Evolutionary conservation across 768 basidiomycete species (phyloP).

Genomic region (Butyriboletus loyo): DNA sequence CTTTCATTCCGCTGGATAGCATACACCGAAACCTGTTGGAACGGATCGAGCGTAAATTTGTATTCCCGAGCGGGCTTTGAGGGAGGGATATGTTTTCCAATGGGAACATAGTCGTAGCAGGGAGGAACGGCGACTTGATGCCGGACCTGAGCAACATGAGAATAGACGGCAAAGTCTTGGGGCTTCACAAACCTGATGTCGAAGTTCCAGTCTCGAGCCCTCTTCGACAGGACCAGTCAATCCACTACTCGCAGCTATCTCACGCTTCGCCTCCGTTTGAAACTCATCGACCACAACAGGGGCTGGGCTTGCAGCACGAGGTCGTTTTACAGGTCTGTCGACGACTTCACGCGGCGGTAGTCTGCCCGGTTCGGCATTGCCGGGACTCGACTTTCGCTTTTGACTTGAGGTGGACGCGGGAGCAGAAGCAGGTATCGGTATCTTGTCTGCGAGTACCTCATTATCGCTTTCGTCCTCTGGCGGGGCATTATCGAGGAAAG

Average conservation of each 20-base stretch:
- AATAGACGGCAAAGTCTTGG: not conserved
- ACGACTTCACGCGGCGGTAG: conserved; percentile 27
- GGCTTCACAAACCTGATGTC: conserved; percentile 58
- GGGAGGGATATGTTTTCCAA: conserved; percentile 87
- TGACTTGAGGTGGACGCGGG: conserved; percentile 7
- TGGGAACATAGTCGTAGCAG: conserved; percentile 86
- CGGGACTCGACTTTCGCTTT: conserved; percentile 25
- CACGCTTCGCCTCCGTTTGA: conserved; percentile 89
- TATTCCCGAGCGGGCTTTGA: conserved; percentile 89
- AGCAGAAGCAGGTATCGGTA: not conserved
- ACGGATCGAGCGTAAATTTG: conserved; percentile 96
- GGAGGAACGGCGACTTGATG: conserved; percentile 97
- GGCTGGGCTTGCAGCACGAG: conserved; percentile 57
- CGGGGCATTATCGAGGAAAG: conserved; percentile 25
- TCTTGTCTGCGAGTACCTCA: conserved; percentile 7
- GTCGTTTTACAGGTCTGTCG: conserved; percentile 48
- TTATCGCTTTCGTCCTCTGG: conserved; percentile 28
- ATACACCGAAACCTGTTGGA: conserved; percentile 91
- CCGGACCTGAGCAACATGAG: conserved; percentile 57
- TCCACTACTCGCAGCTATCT: conserved; percentile 86
- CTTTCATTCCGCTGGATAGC: conserved; percentile 98
- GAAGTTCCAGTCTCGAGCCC: conserved; percentile 69
- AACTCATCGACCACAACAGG: conserved; percentile 91
- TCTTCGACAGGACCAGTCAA: conserved; percentile 70
- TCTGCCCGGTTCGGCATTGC: not conserved